These are phyloP conservation scores for Dillenia suffruticosa DNA, from an alignment of 164 flowering plant species.

Conservation along the genomic window DNA sequence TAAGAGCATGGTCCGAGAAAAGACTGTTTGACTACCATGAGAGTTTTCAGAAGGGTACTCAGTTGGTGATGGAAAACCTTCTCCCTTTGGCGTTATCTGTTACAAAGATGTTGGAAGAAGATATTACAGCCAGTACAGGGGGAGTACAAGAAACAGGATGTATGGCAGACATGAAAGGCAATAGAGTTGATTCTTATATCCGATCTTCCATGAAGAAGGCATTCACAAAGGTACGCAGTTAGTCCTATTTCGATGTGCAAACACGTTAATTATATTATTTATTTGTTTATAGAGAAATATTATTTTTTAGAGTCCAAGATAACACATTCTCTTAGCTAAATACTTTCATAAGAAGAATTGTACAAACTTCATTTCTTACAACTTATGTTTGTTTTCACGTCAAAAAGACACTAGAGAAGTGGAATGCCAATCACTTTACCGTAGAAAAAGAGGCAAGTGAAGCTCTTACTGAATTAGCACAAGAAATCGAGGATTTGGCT, in stretches of 20 bases:
- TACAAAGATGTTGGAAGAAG: slow-evolving; percentile 61
- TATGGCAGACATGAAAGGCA: slow-evolving; percentile 27
- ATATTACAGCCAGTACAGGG: slow-evolving; percentile 24
- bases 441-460: slow-evolving; percentile 38
- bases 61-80: slow-evolving; percentile 64
- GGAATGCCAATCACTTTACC: slow-evolving; percentile 17
- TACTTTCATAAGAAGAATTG: too few relatives aligned
- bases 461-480: slow-evolving; percentile 46
- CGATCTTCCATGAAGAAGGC: slow-evolving; percentile 64
- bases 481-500: slow-evolving; percentile 68
- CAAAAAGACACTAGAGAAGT: slow-evolving; percentile 46
- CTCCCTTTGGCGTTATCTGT: slow-evolving; percentile 61
- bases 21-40: slow-evolving; percentile 65
- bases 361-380: not conserved
- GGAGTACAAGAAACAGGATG: slow-evolving; percentile 27
- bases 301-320: not conserved
- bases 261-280: not conserved
- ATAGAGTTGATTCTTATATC: slow-evolving; percentile 60
- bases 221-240: slow-evolving; percentile 58
- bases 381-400: slow-evolving; percentile 3
- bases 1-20: slow-evolving; percentile 75
- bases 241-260: not conserved
- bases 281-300: not conserved
- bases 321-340: too few relatives aligned
- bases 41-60: slow-evolving; percentile 35